Evolutionary conservation across 2,329 filamentous ascomycete species (phyloP), one percentile per base, ranked within the genome.

Genomic region (Epichloe typhina): DNA sequence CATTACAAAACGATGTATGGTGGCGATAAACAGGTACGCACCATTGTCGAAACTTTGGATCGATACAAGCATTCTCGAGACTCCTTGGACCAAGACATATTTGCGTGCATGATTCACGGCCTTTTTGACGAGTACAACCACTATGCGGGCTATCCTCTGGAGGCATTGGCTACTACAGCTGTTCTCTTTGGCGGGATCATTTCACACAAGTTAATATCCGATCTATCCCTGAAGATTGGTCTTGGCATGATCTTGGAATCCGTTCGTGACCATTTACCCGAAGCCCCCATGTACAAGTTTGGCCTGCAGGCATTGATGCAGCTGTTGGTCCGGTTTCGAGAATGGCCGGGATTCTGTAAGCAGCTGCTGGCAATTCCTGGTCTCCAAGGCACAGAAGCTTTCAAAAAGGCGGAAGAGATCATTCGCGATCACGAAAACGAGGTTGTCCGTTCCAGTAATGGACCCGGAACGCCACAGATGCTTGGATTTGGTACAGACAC

Each of bases 1-100:
- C 84, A 95, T 55, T 98, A 96, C 66, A 96, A 95, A 68, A 87
- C 87, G 61, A 97, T 98, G 90, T 98, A 98, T 64, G 86, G 88
- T 57, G 85, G 88, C 57, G 88, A 96, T 57, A 82, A 90, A 19
- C 84, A 91, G 55, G 86, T 96, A 17, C 81, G 88, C 50, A 82
- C 88, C 50, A 86, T 98, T 56, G 85, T 98, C 48, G 83, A 86
- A 54, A 80, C 88, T 39, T 79, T 98, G 61, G 83, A 88, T 56
- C 78, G 80, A 51, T 95, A 95, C 70, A 97, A 98, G 65, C 82
- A 82, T 51, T 97, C 94, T 0, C 80, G 82, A 46, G 86, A 93
- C 53, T 77, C 88, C 2, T 72, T 84, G 15, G 88, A 96, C 54
- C 93, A 97, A 64, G 93, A 98, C 63, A 79, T 96, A 6, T 98